Conservation (phyloP, 352 stramenopile genomes). For the Thraustotheca clavata region DNA sequence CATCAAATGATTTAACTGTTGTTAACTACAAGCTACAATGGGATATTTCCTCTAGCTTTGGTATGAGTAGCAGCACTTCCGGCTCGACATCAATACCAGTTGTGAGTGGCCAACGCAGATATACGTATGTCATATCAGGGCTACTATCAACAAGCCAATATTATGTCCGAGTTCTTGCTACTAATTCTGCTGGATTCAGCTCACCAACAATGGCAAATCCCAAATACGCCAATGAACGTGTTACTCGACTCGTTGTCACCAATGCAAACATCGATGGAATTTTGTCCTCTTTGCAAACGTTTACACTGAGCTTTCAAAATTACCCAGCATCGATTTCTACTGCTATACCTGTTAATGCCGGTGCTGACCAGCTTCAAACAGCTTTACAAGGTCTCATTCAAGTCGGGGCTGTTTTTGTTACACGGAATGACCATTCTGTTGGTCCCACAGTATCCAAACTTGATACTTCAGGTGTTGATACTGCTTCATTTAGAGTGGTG, state of each 20-base stretch:
- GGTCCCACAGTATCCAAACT: conserved; percentile 25
- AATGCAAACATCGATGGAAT: conserved; percentile 29
- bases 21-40: conserved; percentile 91
- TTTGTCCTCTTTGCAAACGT: conserved; percentile 31
- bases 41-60: conserved; percentile 81
- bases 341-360: conserved; percentile 40
- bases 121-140: conserved; percentile 36
- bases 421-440: conserved; percentile 49
- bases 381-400: conserved; percentile 42
- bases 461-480: conserved; percentile 40
- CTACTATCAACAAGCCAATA: conserved; percentile 45
- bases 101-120: conserved; percentile 10
- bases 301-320: conserved; percentile 51
- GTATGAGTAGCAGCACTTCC: conserved; percentile 7
- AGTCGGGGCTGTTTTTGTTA: conserved; percentile 48
- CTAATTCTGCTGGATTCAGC: conserved; percentile 72
- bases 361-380: conserved; percentile 38
- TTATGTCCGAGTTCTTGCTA: conserved; percentile 74
- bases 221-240: conserved; percentile 39
- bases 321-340: conserved; percentile 31
- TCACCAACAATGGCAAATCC: conserved; percentile 35
- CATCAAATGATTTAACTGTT: conserved; percentile 48
- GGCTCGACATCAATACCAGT: conserved; percentile 14
- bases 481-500: conserved; percentile 34
- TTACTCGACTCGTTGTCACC: conserved; percentile 37